Evolutionary conservation across 192 early-diverging fungal species (phyloP), one percentile per base, ranked within the genome.

Genomic region (Entomortierella lignicola): DNA sequence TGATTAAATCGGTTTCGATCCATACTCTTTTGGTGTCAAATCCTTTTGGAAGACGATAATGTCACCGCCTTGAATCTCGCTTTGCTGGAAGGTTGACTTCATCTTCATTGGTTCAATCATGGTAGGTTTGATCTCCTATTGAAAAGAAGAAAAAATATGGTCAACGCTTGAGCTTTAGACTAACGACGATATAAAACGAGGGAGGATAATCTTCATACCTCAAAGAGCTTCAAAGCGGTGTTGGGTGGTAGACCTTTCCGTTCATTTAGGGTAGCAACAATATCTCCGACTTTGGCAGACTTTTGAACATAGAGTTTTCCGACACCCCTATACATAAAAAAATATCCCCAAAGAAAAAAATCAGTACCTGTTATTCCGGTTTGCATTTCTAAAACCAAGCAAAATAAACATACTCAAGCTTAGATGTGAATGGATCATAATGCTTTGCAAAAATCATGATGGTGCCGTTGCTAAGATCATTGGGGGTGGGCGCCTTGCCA

Each of bases 21-120:
- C 69, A 18, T 77, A 87, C 82, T 88, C 81, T 65, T 82, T 81
- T 42, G 77, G 81, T 27, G 82, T 85, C 27, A 90, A 70, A 25
- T 82, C 82, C 29, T 80, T 80, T 82, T 97, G 95, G 81, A 92
- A 91, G 66, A 89, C 92, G 57, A 99, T 88, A 56, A 99, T 98
- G 80, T 99, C 98, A 25, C 98, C 98, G 60, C 92, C 93, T 71
- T 94, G 91, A 44, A 99, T 89, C 80, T 99, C 98, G 17, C 94
- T 89, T 31, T 81, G 55, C 0, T 61, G 58, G 82, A 96, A 97
- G 4, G 93, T 93, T 29, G 69, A 52, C 50, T 85, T 81, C 29
- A 73, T 48, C 63, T 94, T 91, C 83, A 94, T 89, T 23, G 70
- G 66, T 43, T 98, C 96, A 55, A 99, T 92, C 92, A 98, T 91